Evolutionary conservation across 371 early-diverging fungal genomes (phyloP), one percentile per base, ranked within the genome.

Genomic region (Apophysomyces elegans): DNA sequence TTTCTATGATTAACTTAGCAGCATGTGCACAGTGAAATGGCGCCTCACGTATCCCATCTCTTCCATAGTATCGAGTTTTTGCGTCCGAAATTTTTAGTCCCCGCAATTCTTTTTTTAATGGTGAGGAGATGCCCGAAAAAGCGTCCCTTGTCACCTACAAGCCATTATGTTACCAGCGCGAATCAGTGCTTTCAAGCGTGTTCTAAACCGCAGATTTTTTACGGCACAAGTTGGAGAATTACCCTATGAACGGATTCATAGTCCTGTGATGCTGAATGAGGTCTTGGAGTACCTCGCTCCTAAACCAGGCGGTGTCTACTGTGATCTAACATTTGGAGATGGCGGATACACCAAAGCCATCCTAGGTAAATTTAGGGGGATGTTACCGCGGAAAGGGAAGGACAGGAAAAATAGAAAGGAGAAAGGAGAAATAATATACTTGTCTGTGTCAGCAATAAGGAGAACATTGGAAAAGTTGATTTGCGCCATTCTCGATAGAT

Each of bases 261-360:
- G 69, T 14, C 81, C 81, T 43, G 84, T 80, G 11, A 50, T 83
- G 67, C 63, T 79, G 35, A 59, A 63, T 1, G 66, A 80, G 57
- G 81, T 79, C 0, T 21, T 83, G 4, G 45, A 64, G 1, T 65
- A 73, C 36, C 62, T 83, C 35, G 35, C 71, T 32, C 81, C 84
- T 7, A 59, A 69, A 38, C 14, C 70, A 5, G 81, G 79, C 13
- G 75, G 64, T 6, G 59, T 73, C 6, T 86, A 84, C 26, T 78
- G 84, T 47, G 93, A 91, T 66, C 78, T 85, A 37, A 91, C 91
- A 4, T 92, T 90, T 78, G 93, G 93, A n/a, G 83, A 84, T 58
- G 91, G 93, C 37, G 89, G 91, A 7, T 88, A 91, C 65, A 88
- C 91, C 14, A 70, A 78, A 61, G 84, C 84, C 2, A 66, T 92